Evolutionary conservation across 352 stramenopile genomes (phyloP).

Genomic region (Phytophthora fragariaefolia): DNA sequence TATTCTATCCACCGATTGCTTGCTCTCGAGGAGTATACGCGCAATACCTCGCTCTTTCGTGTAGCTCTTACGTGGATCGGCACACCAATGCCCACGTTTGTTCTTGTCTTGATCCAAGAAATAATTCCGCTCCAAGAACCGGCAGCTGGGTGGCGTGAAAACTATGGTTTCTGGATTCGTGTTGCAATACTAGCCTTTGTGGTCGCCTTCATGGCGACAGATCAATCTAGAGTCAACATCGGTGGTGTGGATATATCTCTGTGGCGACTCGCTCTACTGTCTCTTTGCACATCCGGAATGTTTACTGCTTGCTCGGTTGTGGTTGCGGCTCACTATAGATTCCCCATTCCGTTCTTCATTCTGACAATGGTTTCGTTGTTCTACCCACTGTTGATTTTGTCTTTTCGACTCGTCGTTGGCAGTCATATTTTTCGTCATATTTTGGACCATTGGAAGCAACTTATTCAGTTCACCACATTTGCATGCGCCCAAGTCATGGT

Average conservation of each 20-base stretch:
- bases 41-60: background rate
- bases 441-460: background rate
- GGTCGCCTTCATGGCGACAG: background rate
- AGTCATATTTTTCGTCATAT: background rate
- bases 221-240: background rate
- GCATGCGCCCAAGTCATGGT: background rate
- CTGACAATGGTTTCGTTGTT: background rate
- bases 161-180: slow-evolving; percentile 16
- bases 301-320: background rate
- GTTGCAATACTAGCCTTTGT: background rate
- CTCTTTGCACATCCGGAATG: background rate
- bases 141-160: background rate
- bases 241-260: background rate
- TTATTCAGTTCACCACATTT: background rate
- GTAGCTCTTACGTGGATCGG: background rate
- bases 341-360: background rate
- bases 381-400: background rate
- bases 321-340: background rate
- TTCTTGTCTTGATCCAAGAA: slow-evolving; percentile 4
- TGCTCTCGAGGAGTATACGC: slow-evolving; percentile 14
- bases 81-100: background rate
- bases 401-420: background rate
- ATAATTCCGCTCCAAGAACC: slow-evolving; percentile 8
- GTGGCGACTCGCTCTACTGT: background rate
- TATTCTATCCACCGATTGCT: slow-evolving; percentile 7